These are phyloP conservation scores for Coniella lustricola DNA, from an alignment of 2,329 filamentous ascomycete genomes.

Conservation along the genomic window DNA sequence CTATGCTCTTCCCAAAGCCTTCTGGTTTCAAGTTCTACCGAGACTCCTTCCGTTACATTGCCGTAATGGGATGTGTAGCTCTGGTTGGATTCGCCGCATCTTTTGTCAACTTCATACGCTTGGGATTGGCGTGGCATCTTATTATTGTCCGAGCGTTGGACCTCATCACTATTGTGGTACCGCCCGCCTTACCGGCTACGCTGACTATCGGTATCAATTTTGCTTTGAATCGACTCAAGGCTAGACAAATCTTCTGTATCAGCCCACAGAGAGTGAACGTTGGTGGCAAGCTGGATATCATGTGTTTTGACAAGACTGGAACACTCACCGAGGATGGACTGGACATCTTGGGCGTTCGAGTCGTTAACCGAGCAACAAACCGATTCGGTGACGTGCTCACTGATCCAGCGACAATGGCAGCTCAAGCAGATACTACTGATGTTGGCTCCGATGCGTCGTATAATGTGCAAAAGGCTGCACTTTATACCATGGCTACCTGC, in stretches of 20 bases:
- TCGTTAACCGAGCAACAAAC: constrained; percentile 56
- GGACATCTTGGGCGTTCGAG: constrained; percentile 82
- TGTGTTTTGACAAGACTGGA: constrained; percentile 99
- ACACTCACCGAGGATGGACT: constrained; percentile 94
- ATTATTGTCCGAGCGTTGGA: constrained; percentile 90
- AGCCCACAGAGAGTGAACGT: constrained; percentile 96
- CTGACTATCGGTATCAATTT: constrained; percentile 96
- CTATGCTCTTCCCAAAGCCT: constrained; percentile 97
- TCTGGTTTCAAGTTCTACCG: constrained; percentile 98
- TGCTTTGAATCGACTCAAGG: constrained; percentile 76
- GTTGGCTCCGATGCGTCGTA: constrained; percentile 23
- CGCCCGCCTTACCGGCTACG: constrained; percentile 87
- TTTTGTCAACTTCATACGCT: constrained; percentile 83
- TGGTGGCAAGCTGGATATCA: constrained; percentile 87
- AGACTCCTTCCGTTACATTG: constrained; percentile 96
- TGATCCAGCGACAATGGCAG: constrained; percentile 53
- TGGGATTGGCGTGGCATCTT: constrained; percentile 78
- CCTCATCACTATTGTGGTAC: constrained; percentile 95
- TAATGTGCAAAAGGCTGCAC: constrained; percentile 48
- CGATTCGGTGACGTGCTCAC: constrained; percentile 71
- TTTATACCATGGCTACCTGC: constrained; percentile 96
- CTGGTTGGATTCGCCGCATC: constrained; percentile 82
- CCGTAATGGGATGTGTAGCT: constrained; percentile 87
- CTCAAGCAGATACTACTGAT: constrained; percentile 26
- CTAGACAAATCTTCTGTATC: constrained; percentile 92